phyloP scores from a whole-genome alignment of 495 filamentous ascomycete genomes.

The Tetracladium setigerum region DNA sequence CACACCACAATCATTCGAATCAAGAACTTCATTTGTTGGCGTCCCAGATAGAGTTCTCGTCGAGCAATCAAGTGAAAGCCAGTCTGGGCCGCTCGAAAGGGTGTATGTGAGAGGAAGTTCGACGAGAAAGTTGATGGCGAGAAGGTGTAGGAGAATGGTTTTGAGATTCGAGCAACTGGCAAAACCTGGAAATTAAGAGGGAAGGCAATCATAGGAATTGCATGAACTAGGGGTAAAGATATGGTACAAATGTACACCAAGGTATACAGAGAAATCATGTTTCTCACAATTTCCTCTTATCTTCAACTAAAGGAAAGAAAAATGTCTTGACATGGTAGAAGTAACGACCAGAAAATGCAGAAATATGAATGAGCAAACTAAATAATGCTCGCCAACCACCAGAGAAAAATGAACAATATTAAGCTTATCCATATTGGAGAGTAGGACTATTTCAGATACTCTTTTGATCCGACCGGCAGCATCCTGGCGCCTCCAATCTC shows the following conservation, averaged over 20 bases:
- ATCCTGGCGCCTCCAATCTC: too few relatives aligned
- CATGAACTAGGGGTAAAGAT: conserved; percentile 3
- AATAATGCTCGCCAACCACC: too few relatives aligned
- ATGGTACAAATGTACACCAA: background rate
- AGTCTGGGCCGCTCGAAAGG: conserved; percentile 49
- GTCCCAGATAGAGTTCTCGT: conserved; percentile 54
- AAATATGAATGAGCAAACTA: too few relatives aligned
- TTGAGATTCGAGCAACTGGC: conserved; percentile 54
- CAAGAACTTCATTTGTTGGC: conserved; percentile 25
- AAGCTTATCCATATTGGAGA: too few relatives aligned
- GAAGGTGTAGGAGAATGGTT: conserved; percentile 55
- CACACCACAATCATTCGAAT: conserved; percentile 31
- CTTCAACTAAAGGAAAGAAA: background rate
- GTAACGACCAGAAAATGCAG: too few relatives aligned
- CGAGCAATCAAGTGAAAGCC: conserved; percentile 52
- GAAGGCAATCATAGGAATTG: conserved; percentile 42
- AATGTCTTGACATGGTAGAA: too few relatives aligned
- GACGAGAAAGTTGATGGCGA: conserved; percentile 55
- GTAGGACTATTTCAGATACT: too few relatives aligned
- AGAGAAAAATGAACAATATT: too few relatives aligned
- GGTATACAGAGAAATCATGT: background rate
- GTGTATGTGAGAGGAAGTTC: conserved; percentile 46
- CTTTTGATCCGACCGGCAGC: too few relatives aligned
- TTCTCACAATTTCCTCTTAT: background rate
- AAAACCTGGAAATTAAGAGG: conserved; percentile 67